Conservation (phyloP, 495 filamentous ascomycete genomes). For the Penicillium argentinense region DNA sequence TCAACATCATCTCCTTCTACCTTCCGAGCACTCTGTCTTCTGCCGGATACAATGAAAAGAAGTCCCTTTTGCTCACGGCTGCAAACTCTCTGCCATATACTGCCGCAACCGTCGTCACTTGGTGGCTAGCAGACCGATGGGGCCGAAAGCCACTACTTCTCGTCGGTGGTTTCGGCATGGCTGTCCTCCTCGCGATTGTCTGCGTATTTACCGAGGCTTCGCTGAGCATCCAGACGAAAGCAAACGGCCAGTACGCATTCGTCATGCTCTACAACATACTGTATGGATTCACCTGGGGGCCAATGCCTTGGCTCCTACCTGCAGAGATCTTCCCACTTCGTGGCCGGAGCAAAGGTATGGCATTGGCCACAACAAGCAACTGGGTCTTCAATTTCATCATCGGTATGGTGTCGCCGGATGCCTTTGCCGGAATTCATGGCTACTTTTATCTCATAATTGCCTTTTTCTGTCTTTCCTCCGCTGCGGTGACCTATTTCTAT, state of each 20-base stretch:
- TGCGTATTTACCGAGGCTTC: slow-evolving; percentile 28
- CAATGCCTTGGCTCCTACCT: slow-evolving; percentile 69
- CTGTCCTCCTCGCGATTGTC: slow-evolving; percentile 23
- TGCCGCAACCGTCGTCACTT: slow-evolving; percentile 28
- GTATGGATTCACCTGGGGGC: slow-evolving; percentile 58
- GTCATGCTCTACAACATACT: slow-evolving; percentile 28
- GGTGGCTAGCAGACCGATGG: slow-evolving; percentile 35
- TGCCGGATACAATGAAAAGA: slow-evolving; percentile 28
- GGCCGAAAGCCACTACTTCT: slow-evolving; percentile 42
- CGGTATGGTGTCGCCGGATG: slow-evolving; percentile 69
- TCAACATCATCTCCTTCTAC: slow-evolving; percentile 38
- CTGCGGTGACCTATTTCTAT: slow-evolving; percentile 63
- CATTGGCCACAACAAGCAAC: slow-evolving; percentile 67
- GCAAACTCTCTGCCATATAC: slow-evolving; percentile 32
- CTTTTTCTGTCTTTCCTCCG: slow-evolving; percentile 55
- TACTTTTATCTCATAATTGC: slow-evolving; percentile 63
- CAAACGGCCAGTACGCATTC: slow-evolving; percentile 36
- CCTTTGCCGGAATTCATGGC: slow-evolving; percentile 60
- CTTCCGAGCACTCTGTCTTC: slow-evolving; percentile 28
- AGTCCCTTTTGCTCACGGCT: slow-evolving; percentile 26
- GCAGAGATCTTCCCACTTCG: slow-evolving; percentile 72
- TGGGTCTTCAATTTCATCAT: slow-evolving; percentile 82
- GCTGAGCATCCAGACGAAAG: slow-evolving; percentile 16
- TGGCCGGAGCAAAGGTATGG: slow-evolving; percentile 66
- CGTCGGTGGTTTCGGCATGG: slow-evolving; percentile 26